These are phyloP conservation scores for Gastrolobium villosum DNA, from an alignment of 306 rosid species.

Conservation along the genomic window DNA sequence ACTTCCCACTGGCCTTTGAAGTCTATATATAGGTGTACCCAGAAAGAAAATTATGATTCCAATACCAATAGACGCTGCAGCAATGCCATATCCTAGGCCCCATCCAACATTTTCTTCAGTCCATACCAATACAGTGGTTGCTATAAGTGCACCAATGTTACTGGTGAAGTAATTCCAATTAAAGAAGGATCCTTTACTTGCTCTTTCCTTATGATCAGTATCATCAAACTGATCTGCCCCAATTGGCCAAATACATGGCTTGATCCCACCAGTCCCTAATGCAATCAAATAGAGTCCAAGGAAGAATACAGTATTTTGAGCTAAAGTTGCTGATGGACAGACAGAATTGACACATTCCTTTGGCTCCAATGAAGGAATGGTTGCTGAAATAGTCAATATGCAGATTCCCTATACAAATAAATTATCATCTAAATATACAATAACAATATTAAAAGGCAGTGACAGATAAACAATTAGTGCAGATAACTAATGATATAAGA, in stretches of 20 bases:
- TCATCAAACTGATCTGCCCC: conserved; percentile 97
- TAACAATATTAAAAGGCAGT: conserved; percentile 8
- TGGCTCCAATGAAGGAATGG: conserved; percentile 70
- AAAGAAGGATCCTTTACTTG: conserved; percentile 87
- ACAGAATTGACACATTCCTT: conserved; percentile 60
- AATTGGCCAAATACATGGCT: conserved; percentile 91
- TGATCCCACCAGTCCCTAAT: conserved; percentile 89
- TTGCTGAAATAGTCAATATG: conserved; percentile 82
- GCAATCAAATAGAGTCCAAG: conserved; percentile 81
- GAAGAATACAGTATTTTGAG: conserved; percentile 79
- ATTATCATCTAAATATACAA: conserved; percentile 4
- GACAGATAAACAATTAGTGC: not conserved
- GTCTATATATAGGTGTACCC: conserved; percentile 77
- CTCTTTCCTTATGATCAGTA: conserved; percentile 74
- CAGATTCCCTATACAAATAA: conserved; percentile 78
- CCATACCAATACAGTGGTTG: conserved; percentile 80
- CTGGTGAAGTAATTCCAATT: conserved; percentile 93
- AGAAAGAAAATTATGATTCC: conserved; percentile 76
- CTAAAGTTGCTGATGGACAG: conserved; percentile 73
- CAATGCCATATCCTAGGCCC: conserved; percentile 95
- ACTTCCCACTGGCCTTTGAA: conserved; percentile 85
- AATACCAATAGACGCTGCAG: conserved; percentile 71
- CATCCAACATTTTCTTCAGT: conserved; percentile 90
- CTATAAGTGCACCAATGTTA: conserved; percentile 81
- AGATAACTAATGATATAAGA: not conserved